These are phyloP conservation scores for Sporobolomyces roseus DNA, from an alignment of 768 basidiomycete species.

Conservation along the genomic window DNA sequence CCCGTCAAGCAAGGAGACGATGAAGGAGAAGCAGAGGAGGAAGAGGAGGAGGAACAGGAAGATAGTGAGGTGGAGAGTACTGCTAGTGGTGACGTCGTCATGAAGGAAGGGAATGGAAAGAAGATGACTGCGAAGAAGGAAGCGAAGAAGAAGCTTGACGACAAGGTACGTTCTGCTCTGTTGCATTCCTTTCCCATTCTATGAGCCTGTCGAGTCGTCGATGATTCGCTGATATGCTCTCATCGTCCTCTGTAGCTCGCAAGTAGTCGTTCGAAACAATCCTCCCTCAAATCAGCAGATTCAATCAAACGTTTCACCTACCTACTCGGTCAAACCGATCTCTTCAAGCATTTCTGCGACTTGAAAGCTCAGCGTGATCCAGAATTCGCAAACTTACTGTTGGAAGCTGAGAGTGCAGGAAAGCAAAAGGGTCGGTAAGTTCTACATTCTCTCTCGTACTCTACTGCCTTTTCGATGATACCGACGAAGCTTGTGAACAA, in stretches of 20 bases:
- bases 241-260: conserved; percentile 14
- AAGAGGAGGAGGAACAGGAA: conserved; percentile 55
- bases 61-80: conserved; percentile 51
- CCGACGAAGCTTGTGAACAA: too few species aligned
- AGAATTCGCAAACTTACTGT: conserved; percentile 82
- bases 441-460: not conserved
- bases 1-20: conserved; percentile 62
- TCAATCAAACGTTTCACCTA: conserved; percentile 96
- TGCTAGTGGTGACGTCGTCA: conserved; percentile 9
- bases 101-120: conserved; percentile 32
- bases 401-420: conserved; percentile 62
- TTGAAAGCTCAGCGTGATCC: conserved; percentile 91
- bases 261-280: conserved; percentile 19
- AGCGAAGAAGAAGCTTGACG: conserved; percentile 31
- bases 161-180: conserved; percentile 10
- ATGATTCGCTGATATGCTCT: not conserved
- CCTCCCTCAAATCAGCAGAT: conserved; percentile 65
- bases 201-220: too few species aligned
- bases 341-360: conserved; percentile 97
- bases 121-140: conserved; percentile 14
- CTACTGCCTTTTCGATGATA: not conserved
- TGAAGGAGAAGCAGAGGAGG: conserved; percentile 59
- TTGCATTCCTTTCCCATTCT: too few species aligned
- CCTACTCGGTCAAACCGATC: conserved; percentile 93
- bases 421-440: conserved; percentile 60